A percentile compares a stretch with the other conserved stretches of the same genome.
phyloP scores from a whole-genome alignment of 371 early-diverging fungal species.

The Neoconidiobolus thromboides region DNA sequence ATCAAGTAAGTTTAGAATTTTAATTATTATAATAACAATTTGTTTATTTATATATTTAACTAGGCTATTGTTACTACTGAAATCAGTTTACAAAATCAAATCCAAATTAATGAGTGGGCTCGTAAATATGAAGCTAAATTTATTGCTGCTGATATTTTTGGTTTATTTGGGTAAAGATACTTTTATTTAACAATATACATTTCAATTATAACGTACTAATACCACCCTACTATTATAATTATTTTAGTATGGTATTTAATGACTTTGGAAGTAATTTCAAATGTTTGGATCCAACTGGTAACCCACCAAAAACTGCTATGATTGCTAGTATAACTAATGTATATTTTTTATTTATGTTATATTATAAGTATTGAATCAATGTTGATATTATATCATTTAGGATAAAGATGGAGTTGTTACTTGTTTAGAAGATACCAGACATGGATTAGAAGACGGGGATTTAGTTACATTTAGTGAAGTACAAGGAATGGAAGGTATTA shows the following conservation, averaged over 20 bases:
- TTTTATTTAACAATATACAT: not conserved
- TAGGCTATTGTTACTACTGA: conserved; percentile 81
- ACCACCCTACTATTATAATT: not conserved
- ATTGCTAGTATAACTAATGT: conserved; percentile 61
- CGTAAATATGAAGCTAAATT: conserved; percentile 76
- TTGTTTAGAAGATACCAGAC: conserved; percentile 88
- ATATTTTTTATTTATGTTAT: not conserved
- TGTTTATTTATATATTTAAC: not conserved
- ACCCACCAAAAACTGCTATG: conserved; percentile 85
- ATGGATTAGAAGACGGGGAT: conserved; percentile 93
- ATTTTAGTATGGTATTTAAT: conserved; percentile 46
- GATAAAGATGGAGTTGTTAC: conserved; percentile 82
- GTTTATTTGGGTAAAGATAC: conserved; percentile 77
- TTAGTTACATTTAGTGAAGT: conserved; percentile 86
- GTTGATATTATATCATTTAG: conserved; percentile 5
- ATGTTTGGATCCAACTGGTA: conserved; percentile 87
- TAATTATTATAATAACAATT: not conserved
- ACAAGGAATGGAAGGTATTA: conserved; percentile 79
- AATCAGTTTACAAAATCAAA: conserved; percentile 45
- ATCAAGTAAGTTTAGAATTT: conserved; percentile 26
- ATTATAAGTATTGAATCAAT: conserved; percentile 10
- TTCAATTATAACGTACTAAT: too few relatives aligned
- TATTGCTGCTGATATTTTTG: conserved; percentile 80
- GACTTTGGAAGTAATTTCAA: conserved; percentile 91
- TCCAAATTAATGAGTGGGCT: conserved; percentile 78